These are phyloP conservation scores for Lecanicillium sp. DNA, from an alignment of 2,329 filamentous ascomycete species.

Conservation along the genomic window DNA sequence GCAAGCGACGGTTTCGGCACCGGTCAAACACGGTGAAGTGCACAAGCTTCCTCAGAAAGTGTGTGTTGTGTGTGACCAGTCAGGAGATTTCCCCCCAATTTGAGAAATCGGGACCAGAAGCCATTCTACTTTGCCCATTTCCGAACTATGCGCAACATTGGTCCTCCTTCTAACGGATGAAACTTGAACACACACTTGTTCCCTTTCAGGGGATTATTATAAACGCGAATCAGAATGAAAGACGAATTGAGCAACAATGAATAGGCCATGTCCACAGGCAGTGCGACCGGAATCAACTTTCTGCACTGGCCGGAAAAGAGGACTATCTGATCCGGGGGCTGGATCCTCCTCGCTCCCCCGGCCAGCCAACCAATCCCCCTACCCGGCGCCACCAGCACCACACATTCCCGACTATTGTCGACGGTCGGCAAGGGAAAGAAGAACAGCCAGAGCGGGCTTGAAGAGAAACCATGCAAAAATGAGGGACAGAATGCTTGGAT, in stretches of 20 bases:
- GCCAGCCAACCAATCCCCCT: background rate
- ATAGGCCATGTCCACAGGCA: background rate
- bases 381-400: slow-evolving; percentile 4
- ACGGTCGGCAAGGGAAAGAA: background rate
- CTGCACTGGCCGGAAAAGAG: too few relatives aligned
- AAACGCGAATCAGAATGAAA: background rate
- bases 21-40: slow-evolving; percentile 8
- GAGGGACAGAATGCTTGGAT: too few relatives aligned
- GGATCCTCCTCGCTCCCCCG: background rate
- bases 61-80: too few relatives aligned
- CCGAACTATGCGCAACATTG: too few relatives aligned
- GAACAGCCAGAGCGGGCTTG: too few relatives aligned
- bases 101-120: background rate
- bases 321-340: background rate
- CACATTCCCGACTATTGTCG: background rate
- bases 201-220: background rate
- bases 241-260: background rate
- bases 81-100: too few relatives aligned
- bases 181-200: too few relatives aligned
- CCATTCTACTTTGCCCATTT: background rate
- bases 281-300: background rate
- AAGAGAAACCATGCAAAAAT: too few relatives aligned
- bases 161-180: too few relatives aligned
- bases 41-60: too few relatives aligned
- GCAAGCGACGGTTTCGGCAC: slow-evolving; percentile 1